phyloP scores from a whole-genome alignment of 768 basidiomycete species.

The Russula sp. region DNA sequence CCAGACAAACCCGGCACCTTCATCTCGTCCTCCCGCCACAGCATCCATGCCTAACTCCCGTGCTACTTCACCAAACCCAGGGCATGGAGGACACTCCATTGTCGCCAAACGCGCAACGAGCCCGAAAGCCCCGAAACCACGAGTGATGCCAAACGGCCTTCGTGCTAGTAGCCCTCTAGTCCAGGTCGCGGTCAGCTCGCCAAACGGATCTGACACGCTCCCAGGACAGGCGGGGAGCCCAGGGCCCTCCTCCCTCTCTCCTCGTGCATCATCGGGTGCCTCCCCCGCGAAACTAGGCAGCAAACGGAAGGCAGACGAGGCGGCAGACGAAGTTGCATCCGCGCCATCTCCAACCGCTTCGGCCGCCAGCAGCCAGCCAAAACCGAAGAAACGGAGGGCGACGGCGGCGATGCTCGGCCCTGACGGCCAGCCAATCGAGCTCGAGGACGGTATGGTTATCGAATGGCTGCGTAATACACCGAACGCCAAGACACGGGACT shows the following conservation, averaged over 20 bases:
- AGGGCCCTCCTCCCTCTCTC: conserved; percentile 26
- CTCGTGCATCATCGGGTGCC: conserved; percentile 24
- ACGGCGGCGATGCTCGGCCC: conserved; percentile 26
- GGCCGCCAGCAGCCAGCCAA: conserved; percentile 30
- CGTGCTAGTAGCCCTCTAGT: conserved; percentile 53
- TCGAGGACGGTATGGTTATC: conserved; percentile 59
- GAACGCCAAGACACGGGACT: conserved; percentile 69
- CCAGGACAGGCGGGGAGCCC: conserved; percentile 21
- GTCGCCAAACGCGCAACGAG: conserved; percentile 83
- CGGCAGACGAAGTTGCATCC: conserved; percentile 7
- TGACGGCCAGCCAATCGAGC: conserved; percentile 42
- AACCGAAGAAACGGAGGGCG: conserved; percentile 51
- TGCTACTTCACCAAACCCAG: conserved; percentile 51
- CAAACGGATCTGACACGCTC: conserved; percentile 30
- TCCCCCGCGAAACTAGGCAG: conserved; percentile 32
- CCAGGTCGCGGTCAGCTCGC: conserved; percentile 28
- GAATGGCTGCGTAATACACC: conserved; percentile 67
- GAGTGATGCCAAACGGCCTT: conserved; percentile 36
- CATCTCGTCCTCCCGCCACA: conserved; percentile 29
- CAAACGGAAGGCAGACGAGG: conserved; percentile 55
- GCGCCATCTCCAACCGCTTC: conserved; percentile 5
- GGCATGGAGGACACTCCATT: conserved; percentile 66
- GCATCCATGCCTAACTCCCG: conserved; percentile 41
- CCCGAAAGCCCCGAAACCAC: conserved; percentile 61
- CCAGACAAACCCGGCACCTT: conserved; percentile 27